Evolutionary conservation across 179 eudicot species (phyloP), one percentile per base, ranked within the genome.

Genomic region (Spinacia oleracea): DNA sequence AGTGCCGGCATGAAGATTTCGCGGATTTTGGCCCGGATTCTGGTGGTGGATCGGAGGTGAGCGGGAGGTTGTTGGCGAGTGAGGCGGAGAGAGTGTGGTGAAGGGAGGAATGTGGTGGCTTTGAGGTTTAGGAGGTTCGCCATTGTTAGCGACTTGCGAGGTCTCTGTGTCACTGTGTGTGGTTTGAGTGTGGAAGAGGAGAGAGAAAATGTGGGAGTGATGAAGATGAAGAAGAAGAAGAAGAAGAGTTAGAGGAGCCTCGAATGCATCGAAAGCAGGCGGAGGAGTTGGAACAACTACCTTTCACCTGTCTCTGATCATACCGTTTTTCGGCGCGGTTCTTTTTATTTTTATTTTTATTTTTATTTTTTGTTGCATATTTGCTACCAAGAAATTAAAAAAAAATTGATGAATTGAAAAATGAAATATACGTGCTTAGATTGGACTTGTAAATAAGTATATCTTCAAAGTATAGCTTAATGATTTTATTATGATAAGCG

Each of bases 1-100:
- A 94, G 82, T 0, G 98, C 98, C 0, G 98, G 98, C 98, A 92
- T 94, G 90, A 92, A 94, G 40, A 94, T 92, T 76, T 94, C 97
- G 0, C 97, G 87, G 86, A 94, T 88, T 87, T 92, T 94, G 1
- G 94, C 79, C 2, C 42, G 69, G 31, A 79, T 79, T 51, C 38
- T 50, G 72, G 31, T 82, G 72, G 64, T 84, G 72, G 75, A 40
- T 81, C 23, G 56, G 76, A 80, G 45, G 43, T 16, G 78, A 38
- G 25, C 50, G 72, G 10, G 35, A 59, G 18, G 55, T 12, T 43
- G 55, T 12, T 43, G 81, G 3, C 1, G 77, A 0, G 75, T 7
- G 7, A 50, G 81, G 67, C 63, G 86, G 74, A 85, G 89, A 74
- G 72, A 72, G 67, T 64, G 79, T 46, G 83, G 35, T 2, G 88